A percentile compares a stretch with the other conserved stretches of the same genome.
Evolutionary conservation across 1,139 yeast genomes (phyloP).

Genomic region (Saccharomycopsis hybrid): DNA sequence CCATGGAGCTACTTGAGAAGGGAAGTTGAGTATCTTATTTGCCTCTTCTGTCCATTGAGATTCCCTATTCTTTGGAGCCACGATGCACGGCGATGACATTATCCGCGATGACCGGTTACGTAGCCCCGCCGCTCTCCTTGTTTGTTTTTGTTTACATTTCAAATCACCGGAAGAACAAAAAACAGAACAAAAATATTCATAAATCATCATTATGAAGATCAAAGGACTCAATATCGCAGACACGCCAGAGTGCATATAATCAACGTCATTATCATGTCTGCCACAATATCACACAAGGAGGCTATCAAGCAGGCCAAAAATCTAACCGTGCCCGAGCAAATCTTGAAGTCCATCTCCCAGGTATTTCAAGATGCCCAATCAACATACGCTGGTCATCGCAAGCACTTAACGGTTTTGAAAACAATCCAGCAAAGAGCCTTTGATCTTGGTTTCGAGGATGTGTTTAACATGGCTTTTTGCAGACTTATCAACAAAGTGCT

Average conservation of each 20-base stretch:
- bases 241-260: neutral
- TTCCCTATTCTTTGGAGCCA: too few species aligned
- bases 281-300: slow-evolving; percentile 5
- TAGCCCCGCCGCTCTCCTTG: too few species aligned
- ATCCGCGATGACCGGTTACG: too few species aligned
- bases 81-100: too few species aligned
- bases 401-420: slow-evolving; percentile 58
- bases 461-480: slow-evolving; percentile 42
- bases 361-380: slow-evolving; percentile 79
- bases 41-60: too few species aligned
- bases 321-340: slow-evolving; percentile 26
- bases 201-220: neutral
- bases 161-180: too few species aligned
- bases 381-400: slow-evolving; percentile 69
- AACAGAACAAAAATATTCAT: too few species aligned
- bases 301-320: slow-evolving; percentile 4
- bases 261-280: slow-evolving; percentile 2
- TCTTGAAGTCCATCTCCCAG: slow-evolving; percentile 47
- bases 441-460: slow-evolving; percentile 44
- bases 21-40: neutral
- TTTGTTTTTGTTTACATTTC: too few species aligned
- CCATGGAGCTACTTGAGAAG: neutral
- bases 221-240: neutral
- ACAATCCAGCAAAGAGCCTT: slow-evolving; percentile 53
- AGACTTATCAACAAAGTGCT: slow-evolving; percentile 58